Evolutionary conservation across 2,329 filamentous ascomycete species (phyloP).

Genomic region (Colletotrichum caudatum): DNA sequence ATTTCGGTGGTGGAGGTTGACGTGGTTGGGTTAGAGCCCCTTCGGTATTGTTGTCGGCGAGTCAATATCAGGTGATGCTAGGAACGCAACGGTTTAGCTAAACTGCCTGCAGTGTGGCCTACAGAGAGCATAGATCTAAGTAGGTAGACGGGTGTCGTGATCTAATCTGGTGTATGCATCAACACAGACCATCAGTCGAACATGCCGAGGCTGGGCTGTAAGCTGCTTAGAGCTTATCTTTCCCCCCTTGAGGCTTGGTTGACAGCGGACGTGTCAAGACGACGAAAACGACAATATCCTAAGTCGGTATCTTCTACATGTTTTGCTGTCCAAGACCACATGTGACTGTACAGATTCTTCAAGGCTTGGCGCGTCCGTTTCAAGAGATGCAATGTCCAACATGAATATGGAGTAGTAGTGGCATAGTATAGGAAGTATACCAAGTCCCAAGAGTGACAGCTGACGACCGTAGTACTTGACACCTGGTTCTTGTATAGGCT

Average conservation of each 20-base stretch:
- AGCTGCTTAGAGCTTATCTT: not conserved
- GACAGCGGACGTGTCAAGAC: conserved; percentile 4
- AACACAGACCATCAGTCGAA: conserved; percentile 1
- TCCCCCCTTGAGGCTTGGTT: not conserved
- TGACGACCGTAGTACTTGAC: not conserved
- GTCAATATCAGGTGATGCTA: not conserved
- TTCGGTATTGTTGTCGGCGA: not conserved
- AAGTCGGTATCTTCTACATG: not conserved
- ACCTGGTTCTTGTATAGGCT: not conserved
- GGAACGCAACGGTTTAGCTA: not conserved
- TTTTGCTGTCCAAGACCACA: not conserved
- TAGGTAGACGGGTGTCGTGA: not conserved
- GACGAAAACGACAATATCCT: not conserved
- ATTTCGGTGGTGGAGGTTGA: conserved; percentile 29
- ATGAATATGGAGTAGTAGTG: not conserved
- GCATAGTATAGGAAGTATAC: not conserved
- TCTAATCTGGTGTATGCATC: conserved; percentile 9
- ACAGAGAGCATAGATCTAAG: not conserved
- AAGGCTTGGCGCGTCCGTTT: not conserved
- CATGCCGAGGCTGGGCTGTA: not conserved
- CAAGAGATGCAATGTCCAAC: conserved; percentile 17
- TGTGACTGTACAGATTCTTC: not conserved
- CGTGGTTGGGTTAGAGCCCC: conserved; percentile 10
- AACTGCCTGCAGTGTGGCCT: not conserved
- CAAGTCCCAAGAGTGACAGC: not conserved